A percentile compares a stretch with the other conserved stretches of the same genome.
Evolutionary conservation across 805 yeast genomes (phyloP).

Genomic region (Metschnikowia colocasiae): DNA sequence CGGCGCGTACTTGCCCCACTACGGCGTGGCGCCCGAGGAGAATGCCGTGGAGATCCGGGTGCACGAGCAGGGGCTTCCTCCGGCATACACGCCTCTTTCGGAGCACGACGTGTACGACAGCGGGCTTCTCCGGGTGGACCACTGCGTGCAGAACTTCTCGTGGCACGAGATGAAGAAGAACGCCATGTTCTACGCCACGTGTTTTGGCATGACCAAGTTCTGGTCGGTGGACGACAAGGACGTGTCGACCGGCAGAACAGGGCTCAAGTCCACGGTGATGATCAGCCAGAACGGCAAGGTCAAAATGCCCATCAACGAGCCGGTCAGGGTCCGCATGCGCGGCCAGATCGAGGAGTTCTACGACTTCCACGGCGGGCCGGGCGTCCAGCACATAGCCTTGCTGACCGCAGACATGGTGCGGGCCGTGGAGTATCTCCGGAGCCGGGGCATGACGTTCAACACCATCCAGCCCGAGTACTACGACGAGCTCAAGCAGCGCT

Average conservation of each 20-base stretch:
- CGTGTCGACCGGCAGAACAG: constrained; percentile 65
- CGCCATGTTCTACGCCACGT: constrained; percentile 56
- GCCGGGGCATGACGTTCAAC: constrained; percentile 71
- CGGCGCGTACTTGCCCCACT: constrained; percentile 54
- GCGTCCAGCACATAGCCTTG: constrained; percentile 80
- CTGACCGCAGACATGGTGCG: constrained; percentile 56
- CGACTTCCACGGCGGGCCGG: constrained; percentile 74
- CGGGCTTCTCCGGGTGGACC: constrained; percentile 54
- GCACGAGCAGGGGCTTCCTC: constrained; percentile 52
- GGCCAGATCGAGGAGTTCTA: constrained; percentile 83
- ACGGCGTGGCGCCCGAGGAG: constrained; percentile 11
- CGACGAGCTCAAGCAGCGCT: constrained; percentile 41
- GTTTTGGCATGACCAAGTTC: constrained; percentile 70
- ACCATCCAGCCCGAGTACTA: constrained; percentile 59
- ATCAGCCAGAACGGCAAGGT: constrained; percentile 59
- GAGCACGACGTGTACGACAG: constrained; percentile 39
- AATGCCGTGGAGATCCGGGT: neutral
- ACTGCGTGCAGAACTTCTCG: constrained; percentile 74
- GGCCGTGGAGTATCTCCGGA: constrained; percentile 49
- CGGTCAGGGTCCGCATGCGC: constrained; percentile 61
- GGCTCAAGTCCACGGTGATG: constrained; percentile 74
- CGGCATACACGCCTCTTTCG: constrained; percentile 71
- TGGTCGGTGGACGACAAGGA: constrained; percentile 85
- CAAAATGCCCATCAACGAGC: constrained; percentile 84
- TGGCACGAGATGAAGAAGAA: constrained; percentile 63